phyloP scores from a whole-genome alignment of 2,329 filamentous ascomycete genomes.

The Fusarium sp. region DNA sequence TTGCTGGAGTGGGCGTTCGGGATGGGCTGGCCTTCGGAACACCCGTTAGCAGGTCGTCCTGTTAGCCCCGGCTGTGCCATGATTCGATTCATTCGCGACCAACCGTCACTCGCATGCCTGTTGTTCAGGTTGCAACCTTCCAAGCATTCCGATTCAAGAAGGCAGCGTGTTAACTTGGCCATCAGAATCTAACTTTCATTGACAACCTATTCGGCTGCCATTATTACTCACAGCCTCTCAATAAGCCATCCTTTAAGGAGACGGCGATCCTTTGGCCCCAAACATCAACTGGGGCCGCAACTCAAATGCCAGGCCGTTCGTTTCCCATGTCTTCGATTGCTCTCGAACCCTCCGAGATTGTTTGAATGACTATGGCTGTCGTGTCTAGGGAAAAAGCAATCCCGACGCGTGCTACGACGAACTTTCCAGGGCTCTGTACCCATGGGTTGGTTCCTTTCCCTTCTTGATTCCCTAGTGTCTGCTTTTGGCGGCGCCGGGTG shows the following conservation, averaged over 20 bases:
- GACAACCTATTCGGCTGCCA: background rate
- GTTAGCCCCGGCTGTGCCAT: background rate
- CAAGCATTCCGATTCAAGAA: slow-evolving; percentile 29
- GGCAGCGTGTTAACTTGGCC: background rate
- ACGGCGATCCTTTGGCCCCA: background rate
- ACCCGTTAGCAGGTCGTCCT: background rate
- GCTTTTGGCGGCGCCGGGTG: background rate
- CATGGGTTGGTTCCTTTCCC: background rate
- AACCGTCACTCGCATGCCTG: slow-evolving; percentile 3
- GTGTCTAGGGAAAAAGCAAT: slow-evolving; percentile 1
- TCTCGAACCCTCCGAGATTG: background rate
- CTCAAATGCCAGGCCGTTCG: background rate
- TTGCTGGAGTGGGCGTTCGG: background rate
- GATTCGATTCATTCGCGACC: background rate
- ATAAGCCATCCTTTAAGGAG: background rate
- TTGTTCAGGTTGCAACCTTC: slow-evolving; percentile 10
- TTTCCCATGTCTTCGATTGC: background rate
- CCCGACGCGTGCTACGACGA: background rate
- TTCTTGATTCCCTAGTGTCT: background rate
- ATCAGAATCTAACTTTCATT: background rate
- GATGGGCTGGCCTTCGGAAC: slow-evolving; percentile 1
- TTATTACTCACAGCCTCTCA: background rate
- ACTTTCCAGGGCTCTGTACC: background rate
- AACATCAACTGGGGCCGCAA: background rate
- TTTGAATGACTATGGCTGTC: background rate